A percentile compares a stretch with the other conserved stretches of the same genome.
Evolutionary conservation across 371 early-diverging fungal species (phyloP).

Genomic region (Rhizopus microsporus): DNA sequence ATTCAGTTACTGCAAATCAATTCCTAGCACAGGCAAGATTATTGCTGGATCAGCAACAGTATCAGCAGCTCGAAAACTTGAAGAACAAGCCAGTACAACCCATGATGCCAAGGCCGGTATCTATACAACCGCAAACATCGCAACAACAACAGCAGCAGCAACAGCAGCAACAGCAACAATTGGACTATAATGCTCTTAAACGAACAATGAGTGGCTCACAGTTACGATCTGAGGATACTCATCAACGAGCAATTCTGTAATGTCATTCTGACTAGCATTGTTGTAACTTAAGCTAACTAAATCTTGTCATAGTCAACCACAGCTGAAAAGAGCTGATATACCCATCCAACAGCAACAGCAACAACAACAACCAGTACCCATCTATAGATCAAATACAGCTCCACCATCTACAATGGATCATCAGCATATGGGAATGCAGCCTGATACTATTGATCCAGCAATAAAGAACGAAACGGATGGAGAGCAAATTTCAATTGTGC

Average conservation of each 20-base stretch:
- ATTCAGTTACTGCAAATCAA: constrained; percentile 38
- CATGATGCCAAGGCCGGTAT: constrained; percentile 3
- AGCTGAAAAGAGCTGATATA: constrained; percentile 39
- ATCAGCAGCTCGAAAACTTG: constrained; percentile 44
- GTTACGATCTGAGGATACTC: constrained; percentile 32
- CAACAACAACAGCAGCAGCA: background rate
- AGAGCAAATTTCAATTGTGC: constrained; percentile 37
- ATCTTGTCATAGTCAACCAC: constrained; percentile 23
- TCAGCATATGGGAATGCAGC: constrained; percentile 3
- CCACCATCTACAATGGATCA: constrained; percentile 2
- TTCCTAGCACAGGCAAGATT: constrained; percentile 41
- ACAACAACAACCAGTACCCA: constrained; percentile 14
- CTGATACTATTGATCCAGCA: background rate
- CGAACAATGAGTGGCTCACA: constrained; percentile 30
- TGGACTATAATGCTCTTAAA: constrained; percentile 9
- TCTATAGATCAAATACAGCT: constrained; percentile 21
- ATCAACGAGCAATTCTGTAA: constrained; percentile 28
- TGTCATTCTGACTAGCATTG: constrained; percentile 13
- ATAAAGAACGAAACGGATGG: constrained; percentile 54
- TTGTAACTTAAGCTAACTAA: constrained; percentile 21
- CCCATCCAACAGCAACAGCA: constrained; percentile 24
- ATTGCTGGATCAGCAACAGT: constrained; percentile 45
- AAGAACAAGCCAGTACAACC: constrained; percentile 36
- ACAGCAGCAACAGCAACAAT: background rate
- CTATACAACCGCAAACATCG: constrained; percentile 13